Evolutionary conservation across 2,329 filamentous ascomycete species (phyloP).

Genomic region (Beauveria medogensis): DNA sequence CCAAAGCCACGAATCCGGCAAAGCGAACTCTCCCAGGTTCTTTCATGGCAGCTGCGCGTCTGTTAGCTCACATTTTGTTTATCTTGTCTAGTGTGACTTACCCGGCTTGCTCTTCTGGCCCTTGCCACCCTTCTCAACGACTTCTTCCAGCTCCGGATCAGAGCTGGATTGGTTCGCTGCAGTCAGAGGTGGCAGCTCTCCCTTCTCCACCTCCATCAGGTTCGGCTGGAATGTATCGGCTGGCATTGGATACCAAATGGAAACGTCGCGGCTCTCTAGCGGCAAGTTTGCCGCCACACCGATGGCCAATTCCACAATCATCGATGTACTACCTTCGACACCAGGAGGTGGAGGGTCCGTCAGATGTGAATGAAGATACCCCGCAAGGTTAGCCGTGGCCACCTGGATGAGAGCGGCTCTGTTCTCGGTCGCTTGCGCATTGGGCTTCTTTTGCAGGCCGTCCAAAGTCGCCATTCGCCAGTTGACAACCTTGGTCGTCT

Average conservation of each 20-base stretch:
- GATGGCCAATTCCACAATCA: slow-evolving; percentile 88
- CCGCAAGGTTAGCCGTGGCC: slow-evolving; percentile 60
- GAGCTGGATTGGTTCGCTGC: slow-evolving; percentile 30
- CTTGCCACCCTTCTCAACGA: slow-evolving; percentile 36
- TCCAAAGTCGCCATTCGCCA: slow-evolving; percentile 94
- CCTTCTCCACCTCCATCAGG: slow-evolving; percentile 83
- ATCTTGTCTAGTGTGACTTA: slow-evolving; percentile 19
- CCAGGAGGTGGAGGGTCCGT: slow-evolving; percentile 69
- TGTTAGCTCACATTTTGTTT: slow-evolving; percentile 18
- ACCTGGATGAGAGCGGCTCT: slow-evolving; percentile 61
- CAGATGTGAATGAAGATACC: slow-evolving; percentile 64
- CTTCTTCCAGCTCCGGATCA: slow-evolving; percentile 28
- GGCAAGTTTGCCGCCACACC: slow-evolving; percentile 81
- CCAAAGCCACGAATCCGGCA: slow-evolving; percentile 65
- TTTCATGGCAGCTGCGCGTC: slow-evolving; percentile 31
- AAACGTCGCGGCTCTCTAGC: slow-evolving; percentile 83
- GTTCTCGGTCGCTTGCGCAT: slow-evolving; percentile 55
- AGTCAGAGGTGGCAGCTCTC: slow-evolving; percentile 54
- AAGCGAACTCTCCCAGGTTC: slow-evolving; percentile 57
- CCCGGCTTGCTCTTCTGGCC: slow-evolving; percentile 32
- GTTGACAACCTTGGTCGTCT: slow-evolving; percentile 78
- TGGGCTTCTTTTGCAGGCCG: slow-evolving; percentile 67
- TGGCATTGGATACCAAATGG: slow-evolving; percentile 76
- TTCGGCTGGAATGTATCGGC: slow-evolving; percentile 61
- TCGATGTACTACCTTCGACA: slow-evolving; percentile 78